A percentile compares a stretch with the other conserved stretches of the same genome.
phyloP scores from a whole-genome alignment of 768 basidiomycete species.

The Suillus subluteus region DNA sequence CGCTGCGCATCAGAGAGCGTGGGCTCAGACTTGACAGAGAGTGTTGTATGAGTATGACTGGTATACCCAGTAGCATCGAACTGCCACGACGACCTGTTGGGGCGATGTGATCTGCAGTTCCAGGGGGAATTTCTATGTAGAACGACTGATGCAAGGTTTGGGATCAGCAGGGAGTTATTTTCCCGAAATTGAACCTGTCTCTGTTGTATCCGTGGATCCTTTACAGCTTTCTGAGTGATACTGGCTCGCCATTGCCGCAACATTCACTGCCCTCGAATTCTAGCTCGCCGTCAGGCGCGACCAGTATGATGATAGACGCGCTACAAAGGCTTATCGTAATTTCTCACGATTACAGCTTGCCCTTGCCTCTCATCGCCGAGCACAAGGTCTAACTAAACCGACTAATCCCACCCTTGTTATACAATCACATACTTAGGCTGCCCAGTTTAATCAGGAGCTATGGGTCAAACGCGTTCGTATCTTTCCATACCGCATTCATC shows the following conservation, averaged over 20 bases:
- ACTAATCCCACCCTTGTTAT: neutral
- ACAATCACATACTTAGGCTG: neutral
- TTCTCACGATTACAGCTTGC: constrained; percentile 7
- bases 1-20: constrained; percentile 55
- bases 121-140: constrained; percentile 31
- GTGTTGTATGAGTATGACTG: constrained; percentile 2
- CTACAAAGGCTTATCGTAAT: neutral
- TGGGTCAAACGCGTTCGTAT: constrained; percentile 85
- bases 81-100: neutral
- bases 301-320: constrained; percentile 5
- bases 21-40: constrained; percentile 14
- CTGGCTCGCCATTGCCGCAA: constrained; percentile 25
- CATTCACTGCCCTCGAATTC: constrained; percentile 17
- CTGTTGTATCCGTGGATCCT: neutral
- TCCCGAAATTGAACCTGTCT: constrained; percentile 5
- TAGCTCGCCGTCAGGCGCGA: constrained; percentile 1
- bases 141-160: constrained; percentile 21
- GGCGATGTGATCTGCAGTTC: constrained; percentile 15
- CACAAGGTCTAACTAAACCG: neutral
- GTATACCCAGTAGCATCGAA: neutral
- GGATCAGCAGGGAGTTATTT: constrained; percentile 6
- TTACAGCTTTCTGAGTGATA: constrained; percentile 14
- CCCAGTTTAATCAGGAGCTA: constrained; percentile 29
- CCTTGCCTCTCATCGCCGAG: constrained; percentile 4
- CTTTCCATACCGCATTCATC: neutral